Evolutionary conservation across 495 filamentous ascomycete species (phyloP), one percentile per base, ranked within the genome.

Genomic region (Bathelium albidoporum): DNA sequence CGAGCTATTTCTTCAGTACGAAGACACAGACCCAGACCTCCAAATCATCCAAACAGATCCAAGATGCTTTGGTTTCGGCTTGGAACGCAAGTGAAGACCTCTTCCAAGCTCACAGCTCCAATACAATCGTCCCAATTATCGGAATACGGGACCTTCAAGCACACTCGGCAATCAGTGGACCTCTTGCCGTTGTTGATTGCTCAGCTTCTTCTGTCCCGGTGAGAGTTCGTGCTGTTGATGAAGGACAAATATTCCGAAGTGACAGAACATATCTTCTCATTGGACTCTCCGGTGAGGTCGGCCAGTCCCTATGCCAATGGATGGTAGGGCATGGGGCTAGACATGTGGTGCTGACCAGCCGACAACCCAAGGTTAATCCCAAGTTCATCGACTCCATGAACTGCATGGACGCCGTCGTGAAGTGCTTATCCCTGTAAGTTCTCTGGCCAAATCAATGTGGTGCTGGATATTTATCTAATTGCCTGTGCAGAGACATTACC

Each of bases 81-180:
- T 12, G 68, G 72, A 0, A 68, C 82, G 14, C 68, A 79, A n/a
- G 73, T 78, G 45, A 66, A 73, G 4, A 84, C 84, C 0, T 83
- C 87, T 69, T 79, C 82, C 62, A 69, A 73, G 7, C 70, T 87
- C 55, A 83, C 86, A 65, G 69, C 73, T n/a, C 82, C 81, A 32
- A 80, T 78, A 11, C 43, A 49, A 18, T 3, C 20, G 43, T 49
- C 9, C 43, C 43, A 18, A 20, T 49, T 18, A 49, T 49, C 20
- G 43, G 2, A 29, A 3, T 29, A 7, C 49, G 20, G 10, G 24
- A 29, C 10, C 5, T 55, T 29, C 7, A 2, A 4, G 29, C 4
- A 26, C 24, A 26, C 29, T 16, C 20, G 36, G 69, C 78, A 2
- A 69, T 78, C 18, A 85, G 85, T 1, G 88, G 87, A 68, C 65